A percentile compares a stretch with the other conserved stretches of the same genome.
Evolutionary conservation across 2,329 filamentous ascomycete genomes (phyloP).

Genomic region (Capronia coronata): DNA sequence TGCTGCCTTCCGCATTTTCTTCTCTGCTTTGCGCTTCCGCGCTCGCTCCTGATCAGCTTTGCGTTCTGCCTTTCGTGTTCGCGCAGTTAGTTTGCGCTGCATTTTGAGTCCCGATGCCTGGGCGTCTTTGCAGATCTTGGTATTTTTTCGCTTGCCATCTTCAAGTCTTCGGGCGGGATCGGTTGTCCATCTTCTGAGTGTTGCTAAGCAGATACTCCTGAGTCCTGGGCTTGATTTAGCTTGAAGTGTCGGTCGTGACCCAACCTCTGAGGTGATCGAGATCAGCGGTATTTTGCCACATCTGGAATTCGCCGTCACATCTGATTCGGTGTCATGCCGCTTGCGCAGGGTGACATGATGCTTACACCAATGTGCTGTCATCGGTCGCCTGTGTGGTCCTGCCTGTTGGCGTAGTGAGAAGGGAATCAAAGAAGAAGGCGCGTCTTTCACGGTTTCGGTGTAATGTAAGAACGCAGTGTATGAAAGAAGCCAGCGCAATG

Average conservation of each 20-base stretch:
- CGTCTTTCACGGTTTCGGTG: slow-evolving; percentile 14
- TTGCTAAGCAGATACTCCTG: not conserved
- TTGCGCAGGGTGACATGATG: slow-evolving; percentile 8
- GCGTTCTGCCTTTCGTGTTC: not conserved
- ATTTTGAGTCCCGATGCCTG: slow-evolving; percentile 4
- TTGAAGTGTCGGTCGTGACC: not conserved
- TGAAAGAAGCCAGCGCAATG: slow-evolving; percentile 18
- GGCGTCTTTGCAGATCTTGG: slow-evolving; percentile 1
- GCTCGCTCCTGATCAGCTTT: slow-evolving; percentile 4
- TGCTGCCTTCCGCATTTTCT: slow-evolving; percentile 33
- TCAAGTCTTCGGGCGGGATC: not conserved
- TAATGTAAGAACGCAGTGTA: slow-evolving; percentile 18
- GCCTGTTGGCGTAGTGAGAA: slow-evolving; percentile 7
- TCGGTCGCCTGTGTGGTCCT: not conserved
- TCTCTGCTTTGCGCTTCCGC: slow-evolving; percentile 8
- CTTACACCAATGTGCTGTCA: slow-evolving; percentile 3
- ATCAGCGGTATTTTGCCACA: too few relatives aligned
- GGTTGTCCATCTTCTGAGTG: slow-evolving; percentile 1
- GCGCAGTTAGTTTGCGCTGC: not conserved
- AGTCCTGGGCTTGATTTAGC: not conserved
- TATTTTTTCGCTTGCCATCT: not conserved
- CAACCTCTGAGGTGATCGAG: not conserved
- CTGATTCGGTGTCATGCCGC: too few relatives aligned
- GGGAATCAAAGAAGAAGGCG: slow-evolving; percentile 10
- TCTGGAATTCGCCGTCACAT: too few relatives aligned